These are phyloP conservation scores for Agaricus blazei DNA, from an alignment of 768 basidiomycete genomes.

Conservation along the genomic window DNA sequence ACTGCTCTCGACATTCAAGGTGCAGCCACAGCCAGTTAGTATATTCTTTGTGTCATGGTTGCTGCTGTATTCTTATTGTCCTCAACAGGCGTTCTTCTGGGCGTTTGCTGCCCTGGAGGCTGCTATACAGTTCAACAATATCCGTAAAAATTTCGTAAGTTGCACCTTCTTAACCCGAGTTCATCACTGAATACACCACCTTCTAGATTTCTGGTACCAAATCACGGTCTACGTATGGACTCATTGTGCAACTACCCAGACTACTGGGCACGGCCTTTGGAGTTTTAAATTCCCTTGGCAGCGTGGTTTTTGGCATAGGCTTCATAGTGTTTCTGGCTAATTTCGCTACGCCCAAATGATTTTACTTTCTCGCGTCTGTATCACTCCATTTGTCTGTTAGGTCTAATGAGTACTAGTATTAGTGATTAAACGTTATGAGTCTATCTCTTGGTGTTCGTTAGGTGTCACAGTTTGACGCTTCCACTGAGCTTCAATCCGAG, in stretches of 20 bases:
- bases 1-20: conserved; percentile 29
- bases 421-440: not conserved
- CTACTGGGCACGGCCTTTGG: conserved; percentile 61
- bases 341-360: conserved; percentile 27
- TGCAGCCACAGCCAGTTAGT: conserved; percentile 54
- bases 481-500: not conserved
- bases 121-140: conserved; percentile 63
- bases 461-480: conserved; percentile 11
- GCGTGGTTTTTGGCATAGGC: conserved; percentile 67
- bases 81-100: conserved; percentile 73
- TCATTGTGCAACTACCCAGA: conserved; percentile 56
- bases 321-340: conserved; percentile 52
- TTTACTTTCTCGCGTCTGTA: not conserved
- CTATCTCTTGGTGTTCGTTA: not conserved
- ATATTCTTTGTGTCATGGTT: not conserved
- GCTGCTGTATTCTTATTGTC: conserved; percentile 3
- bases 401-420: not conserved
- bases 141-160: conserved; percentile 67
- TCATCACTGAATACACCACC: conserved; percentile 32
- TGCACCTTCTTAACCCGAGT: not conserved
- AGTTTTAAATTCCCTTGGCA: conserved; percentile 69
- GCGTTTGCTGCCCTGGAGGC: conserved; percentile 72
- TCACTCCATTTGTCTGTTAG: not conserved
- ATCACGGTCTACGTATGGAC: conserved; percentile 56
- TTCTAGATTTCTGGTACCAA: conserved; percentile 57